phyloP scores from a whole-genome alignment of 345 rosid species.

The Aquilaria yunnanensis region DNA sequence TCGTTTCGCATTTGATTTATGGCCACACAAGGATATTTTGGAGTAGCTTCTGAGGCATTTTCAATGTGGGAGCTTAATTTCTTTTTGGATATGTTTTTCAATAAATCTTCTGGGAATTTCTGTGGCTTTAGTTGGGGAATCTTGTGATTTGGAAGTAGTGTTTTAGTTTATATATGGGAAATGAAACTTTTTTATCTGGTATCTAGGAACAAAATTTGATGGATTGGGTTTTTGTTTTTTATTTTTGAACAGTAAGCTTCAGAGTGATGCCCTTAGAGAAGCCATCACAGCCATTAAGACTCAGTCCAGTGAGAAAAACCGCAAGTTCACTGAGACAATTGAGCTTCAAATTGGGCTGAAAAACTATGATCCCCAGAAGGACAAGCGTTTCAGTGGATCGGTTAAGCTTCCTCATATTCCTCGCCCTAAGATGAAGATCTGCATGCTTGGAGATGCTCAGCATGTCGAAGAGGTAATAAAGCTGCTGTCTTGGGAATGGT shows the following conservation, averaged over 20 bases:
- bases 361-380: slow-evolving; percentile 81
- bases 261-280: slow-evolving; percentile 60
- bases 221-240: not conserved
- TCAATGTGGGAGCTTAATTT: no score
- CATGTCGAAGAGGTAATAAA: slow-evolving; percentile 49
- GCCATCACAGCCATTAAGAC: slow-evolving; percentile 41
- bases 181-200: no score
- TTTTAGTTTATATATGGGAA: no score
- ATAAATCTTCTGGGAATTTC: no score
- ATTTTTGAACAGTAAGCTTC: slow-evolving; percentile 47
- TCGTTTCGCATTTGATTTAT: no score
- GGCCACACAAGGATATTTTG: no score
- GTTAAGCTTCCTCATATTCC: slow-evolving; percentile 62
- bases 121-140: no score
- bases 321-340: slow-evolving; percentile 65
- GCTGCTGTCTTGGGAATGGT: no score
- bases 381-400: slow-evolving; percentile 44
- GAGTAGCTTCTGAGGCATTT: no score
- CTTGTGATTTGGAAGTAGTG: no score
- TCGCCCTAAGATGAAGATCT: slow-evolving; percentile 62
- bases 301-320: slow-evolving; percentile 40
- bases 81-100: no score
- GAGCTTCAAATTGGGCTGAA: slow-evolving; percentile 81
- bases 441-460: slow-evolving; percentile 72
- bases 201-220: no score